Conservation (phyloP, 2,329 filamentous ascomycete species). For the Atkinsonella hypoxylon region DNA sequence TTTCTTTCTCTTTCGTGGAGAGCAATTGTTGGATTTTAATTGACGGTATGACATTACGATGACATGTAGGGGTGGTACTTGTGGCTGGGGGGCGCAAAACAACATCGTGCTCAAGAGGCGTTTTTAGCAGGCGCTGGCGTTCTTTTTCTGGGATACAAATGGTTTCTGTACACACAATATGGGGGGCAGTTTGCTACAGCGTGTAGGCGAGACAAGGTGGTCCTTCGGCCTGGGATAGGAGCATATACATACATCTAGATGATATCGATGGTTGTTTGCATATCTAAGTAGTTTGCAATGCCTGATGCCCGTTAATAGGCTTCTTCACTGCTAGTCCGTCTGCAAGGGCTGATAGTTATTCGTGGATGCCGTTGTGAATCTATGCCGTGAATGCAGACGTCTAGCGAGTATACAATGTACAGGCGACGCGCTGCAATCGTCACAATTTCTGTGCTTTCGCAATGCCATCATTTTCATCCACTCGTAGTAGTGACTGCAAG, state of each 20-base stretch:
- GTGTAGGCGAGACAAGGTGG: background rate
- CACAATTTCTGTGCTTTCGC: too few relatives aligned
- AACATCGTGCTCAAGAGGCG: background rate
- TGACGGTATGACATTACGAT: slow-evolving; percentile 1
- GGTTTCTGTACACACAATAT: too few relatives aligned
- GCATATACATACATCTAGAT: background rate
- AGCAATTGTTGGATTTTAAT: background rate
- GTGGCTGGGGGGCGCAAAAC: background rate
- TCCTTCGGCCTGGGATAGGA: background rate
- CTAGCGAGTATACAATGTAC: too few relatives aligned
- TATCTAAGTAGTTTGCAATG: background rate
- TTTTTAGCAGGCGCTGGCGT: background rate
- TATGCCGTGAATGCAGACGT: too few relatives aligned
- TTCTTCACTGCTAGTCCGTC: too few relatives aligned
- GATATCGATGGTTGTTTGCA: background rate
- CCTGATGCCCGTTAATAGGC: background rate
- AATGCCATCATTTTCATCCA: too few relatives aligned
- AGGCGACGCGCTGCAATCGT: too few relatives aligned
- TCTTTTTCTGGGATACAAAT: background rate
- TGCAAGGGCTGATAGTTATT: too few relatives aligned
- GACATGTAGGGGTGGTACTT: background rate
- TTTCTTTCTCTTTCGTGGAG: background rate
- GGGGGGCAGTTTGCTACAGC: too few relatives aligned
- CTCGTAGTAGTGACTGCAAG: too few relatives aligned
- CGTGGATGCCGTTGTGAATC: too few relatives aligned